A percentile compares a stretch with the other conserved stretches of the same genome.
These are phyloP conservation scores for Saccharomycopsis sp. DNA, from an alignment of 805 yeast genomes.

Conservation along the genomic window DNA sequence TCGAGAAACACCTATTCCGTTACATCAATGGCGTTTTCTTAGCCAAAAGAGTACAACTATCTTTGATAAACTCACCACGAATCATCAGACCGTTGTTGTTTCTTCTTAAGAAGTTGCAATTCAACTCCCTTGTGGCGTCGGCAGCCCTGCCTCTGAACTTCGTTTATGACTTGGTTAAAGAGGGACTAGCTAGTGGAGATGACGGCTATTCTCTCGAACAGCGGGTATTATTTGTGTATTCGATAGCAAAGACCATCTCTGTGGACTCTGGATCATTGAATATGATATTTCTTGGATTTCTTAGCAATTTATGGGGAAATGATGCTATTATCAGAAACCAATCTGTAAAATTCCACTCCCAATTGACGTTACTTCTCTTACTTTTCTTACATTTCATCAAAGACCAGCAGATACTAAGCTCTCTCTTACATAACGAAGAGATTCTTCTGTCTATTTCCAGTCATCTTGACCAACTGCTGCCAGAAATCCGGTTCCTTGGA, in stretches of 20 bases:
- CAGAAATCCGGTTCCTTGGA: constrained; percentile 15
- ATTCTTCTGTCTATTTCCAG: constrained; percentile 8
- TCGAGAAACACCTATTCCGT: neutral
- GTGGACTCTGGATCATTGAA: neutral
- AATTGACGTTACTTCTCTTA: constrained; percentile 8
- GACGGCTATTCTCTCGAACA: neutral
- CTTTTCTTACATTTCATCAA: constrained; percentile 1
- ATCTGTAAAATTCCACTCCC: constrained; percentile 9
- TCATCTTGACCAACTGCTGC: constrained; percentile 15
- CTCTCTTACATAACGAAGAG: neutral
- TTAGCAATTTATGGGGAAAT: constrained; percentile 12
- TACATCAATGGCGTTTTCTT: neutral
- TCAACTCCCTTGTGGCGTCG: neutral
- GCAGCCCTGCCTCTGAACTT: neutral
- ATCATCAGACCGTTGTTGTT: neutral
- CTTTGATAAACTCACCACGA: neutral
- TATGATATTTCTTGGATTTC: neutral
- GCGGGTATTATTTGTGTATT: neutral
- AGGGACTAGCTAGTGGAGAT: neutral
- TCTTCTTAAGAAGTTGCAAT: neutral
- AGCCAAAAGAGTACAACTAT: neutral
- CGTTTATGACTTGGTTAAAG: neutral
- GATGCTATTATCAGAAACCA: constrained; percentile 8
- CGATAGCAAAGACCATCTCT: neutral
- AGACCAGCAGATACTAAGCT: constrained; percentile 1